Conservation (phyloP, 192 early-diverging fungal species). For the Podochytrium sp. region DNA sequence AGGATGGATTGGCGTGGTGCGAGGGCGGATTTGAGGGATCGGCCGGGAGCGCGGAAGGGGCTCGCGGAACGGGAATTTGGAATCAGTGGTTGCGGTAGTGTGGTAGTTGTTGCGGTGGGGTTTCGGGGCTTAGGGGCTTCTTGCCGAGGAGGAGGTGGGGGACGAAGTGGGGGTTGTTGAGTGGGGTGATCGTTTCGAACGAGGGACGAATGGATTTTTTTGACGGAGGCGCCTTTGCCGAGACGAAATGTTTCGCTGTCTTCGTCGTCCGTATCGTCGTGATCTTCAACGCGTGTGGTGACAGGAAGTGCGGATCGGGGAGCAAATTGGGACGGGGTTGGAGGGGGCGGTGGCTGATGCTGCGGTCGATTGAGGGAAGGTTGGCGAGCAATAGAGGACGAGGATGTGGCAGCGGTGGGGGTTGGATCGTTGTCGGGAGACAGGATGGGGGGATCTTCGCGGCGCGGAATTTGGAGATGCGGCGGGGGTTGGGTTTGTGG, state of each 20-base stretch:
- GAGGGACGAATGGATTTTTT: constrained; percentile 20
- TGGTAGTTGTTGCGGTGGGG: too few relatives aligned
- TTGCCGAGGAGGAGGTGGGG: too few relatives aligned
- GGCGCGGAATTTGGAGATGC: too few relatives aligned
- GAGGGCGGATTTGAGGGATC: not conserved
- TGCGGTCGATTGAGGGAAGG: too few relatives aligned
- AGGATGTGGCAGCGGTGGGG: not conserved
- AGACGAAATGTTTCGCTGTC: constrained; percentile 5
- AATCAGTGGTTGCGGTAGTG: too few relatives aligned
- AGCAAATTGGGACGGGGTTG: not conserved
- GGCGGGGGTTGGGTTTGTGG: not conserved
- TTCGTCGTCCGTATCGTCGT: constrained; percentile 23
- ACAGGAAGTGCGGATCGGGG: not conserved
- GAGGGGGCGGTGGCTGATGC: not conserved
- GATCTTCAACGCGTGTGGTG: not conserved
- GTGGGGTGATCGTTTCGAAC: too few relatives aligned
- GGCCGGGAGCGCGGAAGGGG: constrained; percentile 12
- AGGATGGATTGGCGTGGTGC: constrained; percentile 14
- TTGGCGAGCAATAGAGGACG: too few relatives aligned
- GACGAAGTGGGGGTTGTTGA: too few relatives aligned
- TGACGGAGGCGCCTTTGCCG: constrained; percentile 18
- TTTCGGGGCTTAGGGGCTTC: too few relatives aligned
- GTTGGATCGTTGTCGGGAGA: not conserved
- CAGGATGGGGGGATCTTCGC: not conserved
- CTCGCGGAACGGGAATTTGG: too few relatives aligned